Base-by-base conservation (phyloP, 2,329 filamentous ascomycete genomes). In the Neurospora sp. region DNA sequence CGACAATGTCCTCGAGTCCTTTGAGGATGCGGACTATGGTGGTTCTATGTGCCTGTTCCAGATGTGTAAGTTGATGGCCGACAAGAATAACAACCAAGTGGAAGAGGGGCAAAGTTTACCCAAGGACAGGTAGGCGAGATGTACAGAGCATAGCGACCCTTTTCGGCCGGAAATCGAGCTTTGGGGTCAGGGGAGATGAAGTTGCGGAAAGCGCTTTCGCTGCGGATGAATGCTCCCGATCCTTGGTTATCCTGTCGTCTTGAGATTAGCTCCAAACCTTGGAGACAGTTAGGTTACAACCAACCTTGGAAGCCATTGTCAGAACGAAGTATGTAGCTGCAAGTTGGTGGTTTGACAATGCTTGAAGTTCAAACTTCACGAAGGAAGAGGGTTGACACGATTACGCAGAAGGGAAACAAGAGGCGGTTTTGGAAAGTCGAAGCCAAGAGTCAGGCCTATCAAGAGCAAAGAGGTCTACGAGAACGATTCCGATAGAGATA, bases 11-110 rank as follows among this genome's bases (percentile, higher is more conserved):
- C 71, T 93, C 90, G 0, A 94, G 84, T 0, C 90, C 90, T 78
- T 94, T 94, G 69, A 94, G 82, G 69, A 88, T 85, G 67, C 91
- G 86, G 1, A 90, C 88, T 72, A 94, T 92, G 72, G 93, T 81
- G 1, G 90, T 90, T 67, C 91, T 86, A 77, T 93, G 91, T 13
- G 91, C 91, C 89, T 80, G 28, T 15, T 7, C 13, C 52, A 36
- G 8, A 62, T n/a, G 3, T 42, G n/a, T 70, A 7, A 11, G 9
- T 1, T 2, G 19, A 23, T 33, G 67, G 38, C 40, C 39, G 11
- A 23, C 68, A 5, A 19, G 4, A 1, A 36, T 13, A 5, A n/a
- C 0, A 28, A 10, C 19, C 7, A 23, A 6, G 15, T 9, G 43
- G 3, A 38, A 38, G 19, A 4, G 11, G 17, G 9, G 3, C 40